These are phyloP conservation scores for Alternaria longipes DNA, from an alignment of 2,329 filamentous ascomycete genomes.

Conservation along the genomic window DNA sequence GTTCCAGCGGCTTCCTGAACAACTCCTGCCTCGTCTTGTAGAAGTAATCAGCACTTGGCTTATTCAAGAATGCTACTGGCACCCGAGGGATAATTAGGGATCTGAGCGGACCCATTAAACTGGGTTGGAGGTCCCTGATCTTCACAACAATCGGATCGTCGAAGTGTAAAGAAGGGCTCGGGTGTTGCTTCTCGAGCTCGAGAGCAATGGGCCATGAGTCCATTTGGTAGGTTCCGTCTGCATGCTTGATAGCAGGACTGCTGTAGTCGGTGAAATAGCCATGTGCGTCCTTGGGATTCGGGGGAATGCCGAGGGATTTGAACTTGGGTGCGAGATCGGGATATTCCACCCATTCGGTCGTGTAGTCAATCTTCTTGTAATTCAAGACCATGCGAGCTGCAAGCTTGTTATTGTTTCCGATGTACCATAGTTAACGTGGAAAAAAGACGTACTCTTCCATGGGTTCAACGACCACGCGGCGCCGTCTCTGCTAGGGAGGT, in stretches of 20 bases:
- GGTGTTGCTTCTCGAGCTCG: constrained; percentile 67
- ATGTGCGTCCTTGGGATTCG: constrained; percentile 53
- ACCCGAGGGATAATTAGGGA: constrained; percentile 56
- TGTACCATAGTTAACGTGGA: background rate
- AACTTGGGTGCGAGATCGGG: constrained; percentile 69
- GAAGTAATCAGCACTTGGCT: constrained; percentile 65
- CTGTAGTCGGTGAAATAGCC: constrained; percentile 58
- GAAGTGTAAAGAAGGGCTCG: constrained; percentile 66
- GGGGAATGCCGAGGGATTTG: constrained; percentile 55
- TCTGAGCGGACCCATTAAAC: constrained; percentile 30
- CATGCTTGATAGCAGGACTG: constrained; percentile 65
- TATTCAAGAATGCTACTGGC: constrained; percentile 61
- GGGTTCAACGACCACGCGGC: constrained; percentile 72
- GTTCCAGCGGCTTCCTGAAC: constrained; percentile 63
- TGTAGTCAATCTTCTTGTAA: constrained; percentile 73
- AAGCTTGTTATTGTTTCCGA: constrained; percentile 1
- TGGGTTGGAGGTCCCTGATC: constrained; percentile 55
- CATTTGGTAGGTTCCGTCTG: constrained; percentile 68
- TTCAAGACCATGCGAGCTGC: constrained; percentile 72
- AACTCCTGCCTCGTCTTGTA: constrained; percentile 58
- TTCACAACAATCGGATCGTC: constrained; percentile 61
- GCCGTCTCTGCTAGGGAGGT: constrained; percentile 66
- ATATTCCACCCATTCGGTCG: constrained; percentile 75
- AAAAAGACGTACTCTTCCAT: constrained; percentile 68
- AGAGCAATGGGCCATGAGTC: constrained; percentile 69